Conservation (phyloP, 306 rosid species). For the Abrus pulchellus region DNA sequence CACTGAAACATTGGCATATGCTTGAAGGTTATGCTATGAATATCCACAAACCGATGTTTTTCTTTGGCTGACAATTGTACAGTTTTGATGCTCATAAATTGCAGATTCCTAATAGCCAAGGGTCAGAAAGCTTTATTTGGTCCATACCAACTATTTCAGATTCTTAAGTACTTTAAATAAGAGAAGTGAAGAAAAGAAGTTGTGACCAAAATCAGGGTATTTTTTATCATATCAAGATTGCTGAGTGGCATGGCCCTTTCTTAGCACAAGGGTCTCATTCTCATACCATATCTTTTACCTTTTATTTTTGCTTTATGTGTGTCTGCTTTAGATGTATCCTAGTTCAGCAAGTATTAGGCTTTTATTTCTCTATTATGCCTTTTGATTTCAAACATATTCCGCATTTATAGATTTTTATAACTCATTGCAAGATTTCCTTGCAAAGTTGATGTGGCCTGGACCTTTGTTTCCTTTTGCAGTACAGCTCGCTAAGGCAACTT, state of each 20-base stretch:
- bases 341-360: background rate
- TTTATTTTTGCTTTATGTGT: constrained; percentile 31
- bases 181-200: constrained; percentile 45
- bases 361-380: constrained; percentile 16
- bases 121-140: constrained; percentile 33
- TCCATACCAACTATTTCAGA: constrained; percentile 27
- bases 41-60: constrained; percentile 27
- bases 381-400: constrained; percentile 28
- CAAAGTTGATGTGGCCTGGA: constrained; percentile 20
- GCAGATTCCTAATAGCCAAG: constrained; percentile 25
- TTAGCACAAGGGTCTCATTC: constrained; percentile 2
- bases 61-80: constrained; percentile 4
- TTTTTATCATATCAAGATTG: constrained; percentile 25
- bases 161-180: constrained; percentile 15
- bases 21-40: constrained; percentile 49
- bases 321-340: background rate
- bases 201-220: constrained; percentile 30
- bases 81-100: constrained; percentile 38
- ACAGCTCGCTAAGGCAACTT: constrained; percentile 35
- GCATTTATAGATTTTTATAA: background rate
- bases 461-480: constrained; percentile 18
- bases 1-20: constrained; percentile 46
- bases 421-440: constrained; percentile 20
- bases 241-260: constrained; percentile 9
- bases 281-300: background rate